Conservation (phyloP, 345 rosid species). For the Gossypium arboreum region DNA sequence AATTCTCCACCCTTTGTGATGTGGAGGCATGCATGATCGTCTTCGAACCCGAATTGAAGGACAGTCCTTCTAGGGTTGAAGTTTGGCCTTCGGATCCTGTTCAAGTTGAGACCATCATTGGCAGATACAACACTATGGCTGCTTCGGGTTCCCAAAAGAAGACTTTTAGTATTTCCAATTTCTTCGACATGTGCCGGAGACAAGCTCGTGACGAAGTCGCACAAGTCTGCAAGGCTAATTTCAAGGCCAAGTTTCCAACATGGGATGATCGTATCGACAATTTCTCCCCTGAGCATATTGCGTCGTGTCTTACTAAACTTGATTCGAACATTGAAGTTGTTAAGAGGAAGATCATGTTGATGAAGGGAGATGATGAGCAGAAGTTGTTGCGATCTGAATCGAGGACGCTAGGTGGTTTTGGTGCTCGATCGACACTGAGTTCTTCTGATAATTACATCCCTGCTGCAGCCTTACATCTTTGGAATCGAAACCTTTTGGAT, state of each 20-base stretch:
- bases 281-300: neutral
- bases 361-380: neutral
- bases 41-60: neutral
- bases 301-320: neutral
- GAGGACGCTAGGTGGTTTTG: neutral
- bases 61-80: neutral
- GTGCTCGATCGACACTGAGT: neutral
- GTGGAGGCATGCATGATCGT: constrained; percentile 11
- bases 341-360: neutral
- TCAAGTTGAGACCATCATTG: neutral
- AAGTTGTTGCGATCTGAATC: neutral
- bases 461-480: neutral
- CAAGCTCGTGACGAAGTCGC: neutral
- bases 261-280: constrained; percentile 14
- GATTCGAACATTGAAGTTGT: constrained; percentile 4
- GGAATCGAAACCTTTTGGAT: neutral
- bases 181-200: neutral
- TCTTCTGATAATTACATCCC: neutral
- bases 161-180: neutral
- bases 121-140: neutral
- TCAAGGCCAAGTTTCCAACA: constrained; percentile 7
- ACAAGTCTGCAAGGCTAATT: neutral
- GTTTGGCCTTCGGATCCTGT: constrained; percentile 8
- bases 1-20: constrained; percentile 11
- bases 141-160: neutral